phyloP scores from a whole-genome alignment of 768 basidiomycete genomes.

The Amanita jacksonii region DNA sequence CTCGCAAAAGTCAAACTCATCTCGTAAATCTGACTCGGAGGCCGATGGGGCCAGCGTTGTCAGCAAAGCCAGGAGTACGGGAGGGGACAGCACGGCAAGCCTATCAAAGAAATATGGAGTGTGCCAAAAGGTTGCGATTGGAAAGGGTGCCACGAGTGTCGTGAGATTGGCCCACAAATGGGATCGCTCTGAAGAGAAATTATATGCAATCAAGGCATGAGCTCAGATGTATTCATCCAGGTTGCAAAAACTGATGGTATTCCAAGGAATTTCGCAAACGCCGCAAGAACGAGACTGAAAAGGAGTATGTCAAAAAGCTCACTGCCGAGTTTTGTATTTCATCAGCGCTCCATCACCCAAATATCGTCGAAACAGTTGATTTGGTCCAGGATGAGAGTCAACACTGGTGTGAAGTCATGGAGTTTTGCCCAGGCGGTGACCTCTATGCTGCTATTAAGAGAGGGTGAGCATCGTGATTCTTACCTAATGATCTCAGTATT shows the following conservation, averaged over 20 bases:
- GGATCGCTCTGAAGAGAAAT: constrained; percentile 93
- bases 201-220: constrained; percentile 94
- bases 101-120: constrained; percentile 89
- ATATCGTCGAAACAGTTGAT: constrained; percentile 97
- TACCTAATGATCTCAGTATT: constrained; percentile 6
- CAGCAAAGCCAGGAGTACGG: constrained; percentile 24
- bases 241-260: constrained; percentile 1
- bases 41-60: constrained; percentile 21
- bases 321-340: constrained; percentile 99
- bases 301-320: constrained; percentile 99
- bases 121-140: constrained; percentile 94
- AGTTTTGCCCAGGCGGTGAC: constrained; percentile 97
- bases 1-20: constrained; percentile 60
- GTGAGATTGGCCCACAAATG: constrained; percentile 97
- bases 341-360: constrained; percentile 87
- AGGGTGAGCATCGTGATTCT: constrained; percentile 36
- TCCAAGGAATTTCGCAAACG: constrained; percentile 95
- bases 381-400: constrained; percentile 96
- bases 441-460: constrained; percentile 98
- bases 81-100: constrained; percentile 36
- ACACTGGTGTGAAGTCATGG: constrained; percentile 99
- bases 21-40: constrained; percentile 62
- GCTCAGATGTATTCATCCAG: constrained; percentile 3
- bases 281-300: constrained; percentile 96
- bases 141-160: constrained; percentile 97